A percentile compares a stretch with the other conserved stretches of the same genome.
Evolutionary conservation across 805 yeast species (phyloP).

Genomic region (Scheffersomyces lignosus): DNA sequence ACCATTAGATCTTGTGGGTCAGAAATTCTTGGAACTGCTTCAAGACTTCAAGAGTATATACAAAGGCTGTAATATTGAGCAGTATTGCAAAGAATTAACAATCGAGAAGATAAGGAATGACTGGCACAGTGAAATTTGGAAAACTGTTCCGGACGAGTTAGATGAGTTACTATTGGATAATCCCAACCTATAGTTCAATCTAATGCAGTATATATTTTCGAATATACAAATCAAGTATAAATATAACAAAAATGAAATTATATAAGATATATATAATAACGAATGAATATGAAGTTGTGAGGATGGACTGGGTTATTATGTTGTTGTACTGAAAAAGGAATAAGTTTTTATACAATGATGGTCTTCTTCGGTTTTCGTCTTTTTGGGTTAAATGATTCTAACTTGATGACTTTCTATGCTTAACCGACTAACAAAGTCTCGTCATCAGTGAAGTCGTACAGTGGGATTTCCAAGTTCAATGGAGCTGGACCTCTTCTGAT

Average conservation of each 20-base stretch:
- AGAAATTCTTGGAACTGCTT: constrained; percentile 20
- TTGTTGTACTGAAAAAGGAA: not conserved
- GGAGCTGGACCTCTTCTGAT: constrained; percentile 99
- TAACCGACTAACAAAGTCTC: constrained; percentile 91
- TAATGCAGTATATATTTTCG: constrained; percentile 15
- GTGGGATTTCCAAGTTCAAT: constrained; percentile 94
- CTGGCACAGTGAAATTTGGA: constrained; percentile 26
- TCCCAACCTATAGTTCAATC: constrained; percentile 2
- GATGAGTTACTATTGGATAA: constrained; percentile 7
- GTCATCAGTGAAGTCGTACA: constrained; percentile 73
- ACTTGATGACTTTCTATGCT: constrained; percentile 3
- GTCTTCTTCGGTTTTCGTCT: not conserved
- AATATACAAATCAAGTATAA: constrained; percentile 11
- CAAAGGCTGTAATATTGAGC: constrained; percentile 7
- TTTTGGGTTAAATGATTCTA: constrained; percentile 1
- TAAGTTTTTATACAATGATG: constrained; percentile 7
- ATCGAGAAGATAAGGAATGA: constrained; percentile 15
- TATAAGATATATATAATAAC: constrained; percentile 3
- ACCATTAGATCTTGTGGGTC: constrained; percentile 16
- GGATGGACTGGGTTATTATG: constrained; percentile 1
- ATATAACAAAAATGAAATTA: constrained; percentile 1
- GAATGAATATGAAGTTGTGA: constrained; percentile 2
- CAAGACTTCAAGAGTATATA: constrained; percentile 8
- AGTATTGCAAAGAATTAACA: constrained; percentile 13
- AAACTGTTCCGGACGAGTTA: constrained; percentile 34